These are phyloP conservation scores for Mariannaea elegans DNA, from an alignment of 2,329 filamentous ascomycete genomes.

Conservation along the genomic window DNA sequence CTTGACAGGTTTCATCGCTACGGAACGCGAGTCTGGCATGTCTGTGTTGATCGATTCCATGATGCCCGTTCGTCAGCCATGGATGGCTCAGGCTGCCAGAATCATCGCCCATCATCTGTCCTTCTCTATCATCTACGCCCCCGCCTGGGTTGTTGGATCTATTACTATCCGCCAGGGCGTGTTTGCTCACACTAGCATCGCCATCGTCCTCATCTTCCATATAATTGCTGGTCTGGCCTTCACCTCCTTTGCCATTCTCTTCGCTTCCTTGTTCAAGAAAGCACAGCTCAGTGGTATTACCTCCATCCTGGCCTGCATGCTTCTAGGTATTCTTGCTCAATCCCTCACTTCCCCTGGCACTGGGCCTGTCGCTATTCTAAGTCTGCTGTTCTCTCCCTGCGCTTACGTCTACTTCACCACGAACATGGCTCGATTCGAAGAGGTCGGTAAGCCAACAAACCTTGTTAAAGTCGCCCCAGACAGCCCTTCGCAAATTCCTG, in stretches of 20 bases:
- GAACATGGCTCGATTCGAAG: constrained; percentile 80
- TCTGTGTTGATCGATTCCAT: constrained; percentile 90
- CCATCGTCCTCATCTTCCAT: constrained; percentile 77
- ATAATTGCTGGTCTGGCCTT: constrained; percentile 80
- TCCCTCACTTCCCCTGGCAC: constrained; percentile 71
- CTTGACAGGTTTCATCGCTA: constrained; percentile 84
- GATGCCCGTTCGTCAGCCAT: constrained; percentile 79
- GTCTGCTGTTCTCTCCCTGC: constrained; percentile 84
- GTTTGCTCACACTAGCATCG: constrained; percentile 70
- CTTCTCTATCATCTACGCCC: constrained; percentile 81
- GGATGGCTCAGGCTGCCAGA: constrained; percentile 82
- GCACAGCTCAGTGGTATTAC: constrained; percentile 89
- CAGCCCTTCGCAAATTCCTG: constrained; percentile 74
- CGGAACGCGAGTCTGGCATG: constrained; percentile 87
- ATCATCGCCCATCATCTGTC: constrained; percentile 81
- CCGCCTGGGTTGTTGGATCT: constrained; percentile 83
- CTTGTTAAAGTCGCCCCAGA: constrained; percentile 69
- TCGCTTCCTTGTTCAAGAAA: constrained; percentile 84
- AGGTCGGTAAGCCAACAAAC: constrained; percentile 65
- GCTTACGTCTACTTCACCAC: constrained; percentile 86
- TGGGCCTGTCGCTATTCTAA: constrained; percentile 72
- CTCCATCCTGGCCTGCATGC: constrained; percentile 74
- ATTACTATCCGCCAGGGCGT: constrained; percentile 70
- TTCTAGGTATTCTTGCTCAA: constrained; percentile 85
- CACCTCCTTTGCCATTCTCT: constrained; percentile 82